Base-by-base conservation (phyloP, 177 flowering plant genomes). In the Vitis hybrid region DNA sequence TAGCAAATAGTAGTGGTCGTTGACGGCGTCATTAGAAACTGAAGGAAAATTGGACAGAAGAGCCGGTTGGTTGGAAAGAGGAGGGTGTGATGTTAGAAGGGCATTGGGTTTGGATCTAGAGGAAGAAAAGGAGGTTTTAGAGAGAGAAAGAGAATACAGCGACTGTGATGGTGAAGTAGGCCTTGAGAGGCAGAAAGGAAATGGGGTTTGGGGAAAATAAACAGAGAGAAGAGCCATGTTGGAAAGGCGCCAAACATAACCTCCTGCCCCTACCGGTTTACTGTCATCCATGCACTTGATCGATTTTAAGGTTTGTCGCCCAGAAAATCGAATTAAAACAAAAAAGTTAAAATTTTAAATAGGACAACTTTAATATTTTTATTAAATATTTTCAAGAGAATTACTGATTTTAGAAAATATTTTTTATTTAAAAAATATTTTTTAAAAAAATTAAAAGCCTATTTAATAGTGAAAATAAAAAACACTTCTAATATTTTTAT, bases 1-100 rank as follows among this genome's bases (percentile, higher is more conserved):
- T 60, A 92, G 91, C 69, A 86, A 75, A 29, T 71, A 22, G 63
- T 67, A 68, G 10, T 65, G 72, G 48, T 75, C 64, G 56, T 75
- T 31, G 60, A 51, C 6, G 66, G 22, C 1, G 66, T 51, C 20
- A 9, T n/a, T 69, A 50, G 55, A 52, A 55, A 64, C 58, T 19
- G 64, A 58, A 20, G 72, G 33, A 14, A 70, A 45, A 56, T 62
- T 67, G 74, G 68, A 15, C 64, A 19, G 7, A 68, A 57, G 53
- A 63, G 55, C 14, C 55, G 3, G 67, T 39, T 51, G 67, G 66
- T 49, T 56, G 61, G 48, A 22, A 14, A 58, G n/a, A n/a, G 60
- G 60, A 18, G 33, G 16, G 55, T 58, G 72, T 13, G 51, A 33
- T 58, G 19, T 33, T 1, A 51, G 66, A 39, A 10, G 56, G 62